Evolutionary conservation across 2,329 filamentous ascomycete species (phyloP).

Genomic region (Ascosphaera pollenicola): DNA sequence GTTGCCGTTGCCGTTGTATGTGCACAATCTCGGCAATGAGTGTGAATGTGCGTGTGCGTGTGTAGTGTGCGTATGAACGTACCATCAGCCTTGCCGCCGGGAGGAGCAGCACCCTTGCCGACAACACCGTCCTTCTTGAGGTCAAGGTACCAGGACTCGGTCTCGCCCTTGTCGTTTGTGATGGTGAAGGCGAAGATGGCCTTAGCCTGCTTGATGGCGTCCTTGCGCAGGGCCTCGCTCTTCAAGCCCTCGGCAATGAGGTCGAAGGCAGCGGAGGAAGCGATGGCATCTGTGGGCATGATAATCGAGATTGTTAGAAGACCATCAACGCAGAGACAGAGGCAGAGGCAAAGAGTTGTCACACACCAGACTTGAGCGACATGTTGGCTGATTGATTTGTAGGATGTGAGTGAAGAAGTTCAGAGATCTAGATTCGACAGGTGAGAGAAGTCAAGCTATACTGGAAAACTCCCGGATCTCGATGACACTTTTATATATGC

Average conservation of each 20-base stretch:
- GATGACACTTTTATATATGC: too few relatives aligned
- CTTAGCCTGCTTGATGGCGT: slow-evolving; percentile 71
- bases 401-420: background rate
- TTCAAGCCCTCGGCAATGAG: slow-evolving; percentile 53
- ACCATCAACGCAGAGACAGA: background rate
- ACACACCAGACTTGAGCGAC: background rate
- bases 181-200: slow-evolving; percentile 80
- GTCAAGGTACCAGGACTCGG: slow-evolving; percentile 83
- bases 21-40: too few relatives aligned
- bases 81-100: slow-evolving; percentile 66
- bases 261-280: slow-evolving; percentile 80
- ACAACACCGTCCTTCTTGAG: slow-evolving; percentile 77
- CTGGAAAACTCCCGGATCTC: too few relatives aligned
- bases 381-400: background rate
- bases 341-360: background rate
- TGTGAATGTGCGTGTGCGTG: too few relatives aligned
- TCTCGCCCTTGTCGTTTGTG: slow-evolving; percentile 66
- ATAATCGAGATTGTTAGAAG: background rate
- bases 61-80: too few relatives aligned
- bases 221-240: slow-evolving; percentile 48
- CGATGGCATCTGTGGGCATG: slow-evolving; percentile 45
- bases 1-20: too few relatives aligned
- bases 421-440: too few relatives aligned
- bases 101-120: slow-evolving; percentile 45
- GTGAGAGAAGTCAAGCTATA: too few relatives aligned